phyloP scores from a whole-genome alignment of 2,329 filamentous ascomycete genomes.

The Colletotrichum cuscutae region DNA sequence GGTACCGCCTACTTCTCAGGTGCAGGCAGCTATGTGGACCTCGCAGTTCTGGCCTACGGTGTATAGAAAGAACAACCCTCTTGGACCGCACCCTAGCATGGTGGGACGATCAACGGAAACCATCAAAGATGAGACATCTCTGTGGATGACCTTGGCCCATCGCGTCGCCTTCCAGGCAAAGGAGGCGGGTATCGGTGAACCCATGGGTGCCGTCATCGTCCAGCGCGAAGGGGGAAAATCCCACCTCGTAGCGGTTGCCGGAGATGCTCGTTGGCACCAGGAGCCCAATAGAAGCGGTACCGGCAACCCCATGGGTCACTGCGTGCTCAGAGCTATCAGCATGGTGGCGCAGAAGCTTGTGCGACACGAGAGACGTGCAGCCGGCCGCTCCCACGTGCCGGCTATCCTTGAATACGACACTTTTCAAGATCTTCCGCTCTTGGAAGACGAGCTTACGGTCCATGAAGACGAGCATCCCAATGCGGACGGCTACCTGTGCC shows the following conservation, averaged over 20 bases:
- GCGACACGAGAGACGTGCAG: constrained; percentile 60
- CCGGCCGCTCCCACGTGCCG: constrained; percentile 45
- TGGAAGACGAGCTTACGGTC: constrained; percentile 71
- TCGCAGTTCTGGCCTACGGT: constrained; percentile 84
- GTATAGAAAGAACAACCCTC: constrained; percentile 88
- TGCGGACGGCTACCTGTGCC: constrained; percentile 90
- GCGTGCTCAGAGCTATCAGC: constrained; percentile 81
- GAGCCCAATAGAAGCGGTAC: constrained; percentile 58
- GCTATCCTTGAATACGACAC: constrained; percentile 66
- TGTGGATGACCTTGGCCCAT: constrained; percentile 76
- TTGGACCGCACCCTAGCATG: constrained; percentile 83
- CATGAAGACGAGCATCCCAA: constrained; percentile 73
- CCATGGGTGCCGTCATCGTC: constrained; percentile 80
- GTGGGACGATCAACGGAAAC: constrained; percentile 77
- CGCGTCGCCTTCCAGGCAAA: constrained; percentile 70
- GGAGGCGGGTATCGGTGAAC: constrained; percentile 69
- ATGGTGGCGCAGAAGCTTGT: constrained; percentile 80
- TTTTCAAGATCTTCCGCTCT: constrained; percentile 75
- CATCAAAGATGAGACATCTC: constrained; percentile 69
- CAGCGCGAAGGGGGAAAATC: constrained; percentile 65
- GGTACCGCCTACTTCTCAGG: constrained; percentile 78
- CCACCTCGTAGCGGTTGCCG: constrained; percentile 77
- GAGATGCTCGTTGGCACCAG: constrained; percentile 77
- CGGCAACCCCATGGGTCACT: constrained; percentile 82
- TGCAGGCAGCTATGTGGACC: constrained; percentile 80